Base-by-base conservation (phyloP, 140 eudicot genomes). In the Senecio squalidus region DNA sequence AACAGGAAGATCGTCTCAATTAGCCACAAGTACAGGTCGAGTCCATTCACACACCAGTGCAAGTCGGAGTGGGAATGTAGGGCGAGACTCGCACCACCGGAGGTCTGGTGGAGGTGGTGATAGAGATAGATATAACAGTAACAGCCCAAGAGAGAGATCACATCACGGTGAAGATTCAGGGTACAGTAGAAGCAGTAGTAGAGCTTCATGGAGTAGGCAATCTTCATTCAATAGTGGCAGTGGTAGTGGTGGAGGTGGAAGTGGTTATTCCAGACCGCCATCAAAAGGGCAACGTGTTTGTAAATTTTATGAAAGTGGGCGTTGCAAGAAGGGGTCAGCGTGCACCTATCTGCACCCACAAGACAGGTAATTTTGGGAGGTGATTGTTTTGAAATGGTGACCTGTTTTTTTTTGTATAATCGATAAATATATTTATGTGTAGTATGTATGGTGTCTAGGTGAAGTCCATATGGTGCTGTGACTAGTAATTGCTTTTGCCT, bases 271-370 rank as follows among this genome's bases (percentile, higher is more conserved):
- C 0, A 72, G 88, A 76, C 79, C 80, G 16, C 64, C 83, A 23
- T 62, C 55, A 4, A 81, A 78, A 74, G 87, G 81, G 39, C 82
- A 78, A 69, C 84, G 90, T 5, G 69, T 84, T 3, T 84, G 96
- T 71, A 88, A 76, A 72, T 88, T 78, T 55, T 88, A 78, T 20
- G 94, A 78, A 58, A 81, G 84, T 23, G 96, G 94, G 57, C 78
- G 76, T 45, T 88, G 96, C 73, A 81, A 54, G 75, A 84, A 78
- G 61, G 96, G 96, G 18, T 84, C 96, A 1, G 64, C 78, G 7
- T 84, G 96, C 58, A 74, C 60, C 61, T 88, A 78, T 43, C 55
- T 84, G 67, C 96, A 88, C 74, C 96, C 85, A 29, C 78, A 49
- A 63, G 74, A 62, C 51, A 58, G 68, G 72, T 49, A 48, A 58